Base-by-base conservation (phyloP, 192 early-diverging fungal species). In the Globomyces pollinis-pini region DNA sequence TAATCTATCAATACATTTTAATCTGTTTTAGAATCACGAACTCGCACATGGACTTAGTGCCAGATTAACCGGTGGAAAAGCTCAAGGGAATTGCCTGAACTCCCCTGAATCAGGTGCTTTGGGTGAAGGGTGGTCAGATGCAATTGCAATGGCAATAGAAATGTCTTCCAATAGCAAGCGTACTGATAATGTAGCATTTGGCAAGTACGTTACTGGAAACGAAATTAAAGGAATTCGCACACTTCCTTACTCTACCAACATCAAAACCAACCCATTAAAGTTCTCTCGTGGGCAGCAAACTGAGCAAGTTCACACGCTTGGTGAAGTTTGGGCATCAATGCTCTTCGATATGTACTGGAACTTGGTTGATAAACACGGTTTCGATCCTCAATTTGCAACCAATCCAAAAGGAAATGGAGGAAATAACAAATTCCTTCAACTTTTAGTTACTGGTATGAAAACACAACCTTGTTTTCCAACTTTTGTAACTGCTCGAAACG, bases 391-490 rank as follows among this genome's bases (percentile, higher is more conserved):
- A 8, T 61, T 61, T 42, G 32, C 26, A 13, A 7, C 16, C 12
- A 35, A 57, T 57, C 15, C 55, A 15, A 39, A 24, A 2, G 55
- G 28, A n/a, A 33, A 30, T 39, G 52, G 59, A 2, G 85, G 83
- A 29, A 81, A 83, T 66, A 60, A 59, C 29, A 43, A 73, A 18
- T 64, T 76, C 57, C 18, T 84, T 34, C 76, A 74, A 50, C 61
- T 84, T 16, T 36, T 85, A 24, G 38, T 86, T 7, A 72, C 72
- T 28, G 73, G 70, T 16, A 64, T 86, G 66, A 77, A 80, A 62
- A 63, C 82, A 11, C 81, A 85, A 66, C 85, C 83, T 7, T 86
- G 84, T 72, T 71, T 67, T 41, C 85, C 85, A 1, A 80, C 65
- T 26, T 86, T 87, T 60, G 59, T 85, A 23, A 44, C 70, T 30